Evolutionary conservation across 176 grass and related monocot genomes (phyloP).

Genomic region (Elymus sibiricus): DNA sequence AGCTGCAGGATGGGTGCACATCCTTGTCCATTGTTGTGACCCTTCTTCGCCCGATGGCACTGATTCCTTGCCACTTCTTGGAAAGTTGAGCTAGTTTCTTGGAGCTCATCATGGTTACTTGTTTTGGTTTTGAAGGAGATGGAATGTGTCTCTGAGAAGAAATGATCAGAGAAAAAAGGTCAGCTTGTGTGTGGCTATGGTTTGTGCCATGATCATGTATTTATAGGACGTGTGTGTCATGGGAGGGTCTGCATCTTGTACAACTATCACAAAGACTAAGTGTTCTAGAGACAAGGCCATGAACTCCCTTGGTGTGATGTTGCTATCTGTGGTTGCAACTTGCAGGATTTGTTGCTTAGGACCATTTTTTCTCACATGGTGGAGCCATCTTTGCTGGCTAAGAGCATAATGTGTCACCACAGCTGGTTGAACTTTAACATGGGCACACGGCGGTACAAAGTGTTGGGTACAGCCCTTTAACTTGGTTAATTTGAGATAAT

Average conservation of each 20-base stretch:
- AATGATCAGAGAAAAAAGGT: conserved; percentile 4
- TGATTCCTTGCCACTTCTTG: conserved; percentile 70
- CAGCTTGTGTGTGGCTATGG: conserved; percentile 25
- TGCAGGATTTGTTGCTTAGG: conserved; percentile 7
- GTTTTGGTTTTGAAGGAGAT: not conserved
- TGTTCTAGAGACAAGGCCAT: conserved; percentile 37
- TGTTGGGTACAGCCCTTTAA: not conserved
- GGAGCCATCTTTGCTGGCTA: conserved; percentile 35
- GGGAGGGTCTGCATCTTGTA: not conserved
- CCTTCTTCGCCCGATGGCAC: conserved; percentile 48
- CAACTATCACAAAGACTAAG: conserved; percentile 14
- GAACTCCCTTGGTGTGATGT: conserved; percentile 6
- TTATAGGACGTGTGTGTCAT: conserved; percentile 23
- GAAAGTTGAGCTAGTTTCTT: conserved; percentile 62
- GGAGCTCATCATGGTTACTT: conserved; percentile 39
- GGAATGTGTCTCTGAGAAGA: not conserved
- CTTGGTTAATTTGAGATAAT: conserved; percentile 12
- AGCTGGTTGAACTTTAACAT: not conserved
- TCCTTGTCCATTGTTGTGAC: conserved; percentile 29
- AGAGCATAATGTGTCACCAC: not conserved
- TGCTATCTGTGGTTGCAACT: not conserved
- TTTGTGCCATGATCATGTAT: conserved; percentile 22
- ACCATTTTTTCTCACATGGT: conserved; percentile 28
- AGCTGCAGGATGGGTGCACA: conserved; percentile 24
- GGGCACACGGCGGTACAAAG: not conserved